Percentiles rank a stretch among this genome's conserved stretches.
These are phyloP conservation scores for Colletotrichum sp. DNA, from an alignment of 2,329 filamentous ascomycete genomes.

Conservation along the genomic window DNA sequence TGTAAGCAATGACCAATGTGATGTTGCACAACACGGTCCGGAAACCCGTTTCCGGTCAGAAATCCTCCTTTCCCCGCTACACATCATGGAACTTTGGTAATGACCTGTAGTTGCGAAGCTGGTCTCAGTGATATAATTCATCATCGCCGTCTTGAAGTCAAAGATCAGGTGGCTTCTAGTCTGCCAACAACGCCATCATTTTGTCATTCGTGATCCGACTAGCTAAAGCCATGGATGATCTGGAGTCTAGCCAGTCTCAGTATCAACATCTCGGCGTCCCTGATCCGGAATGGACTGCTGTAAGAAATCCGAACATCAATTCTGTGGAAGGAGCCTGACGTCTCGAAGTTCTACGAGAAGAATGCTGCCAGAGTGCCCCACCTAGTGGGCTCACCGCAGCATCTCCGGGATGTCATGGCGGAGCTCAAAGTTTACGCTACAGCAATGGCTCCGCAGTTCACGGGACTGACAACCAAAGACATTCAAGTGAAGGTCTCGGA, in stretches of 20 bases:
- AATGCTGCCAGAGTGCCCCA: neutral
- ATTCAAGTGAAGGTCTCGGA: neutral
- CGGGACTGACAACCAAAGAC: neutral
- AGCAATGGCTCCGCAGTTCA: neutral
- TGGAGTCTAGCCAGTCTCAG: neutral
- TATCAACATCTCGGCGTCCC: neutral
- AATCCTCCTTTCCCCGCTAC: neutral
- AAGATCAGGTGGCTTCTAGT: accelerated
- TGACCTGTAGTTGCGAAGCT: neutral
- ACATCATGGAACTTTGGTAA: neutral
- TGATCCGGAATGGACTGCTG: neutral
- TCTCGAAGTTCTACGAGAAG: neutral
- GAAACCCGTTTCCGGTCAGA: neutral
- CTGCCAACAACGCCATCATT: neutral
- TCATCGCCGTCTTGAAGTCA: neutral
- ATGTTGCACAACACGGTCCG: neutral
- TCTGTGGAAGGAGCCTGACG: neutral
- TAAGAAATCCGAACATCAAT: neutral
- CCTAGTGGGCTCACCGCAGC: neutral
- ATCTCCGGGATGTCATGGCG: neutral
- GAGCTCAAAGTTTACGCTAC: neutral
- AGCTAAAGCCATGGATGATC: neutral
- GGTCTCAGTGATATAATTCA: neutral
- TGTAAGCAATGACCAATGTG: neutral
- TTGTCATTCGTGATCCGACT: neutral